A percentile compares a stretch with the other conserved stretches of the same genome.
Evolutionary conservation across 2,329 filamentous ascomycete genomes (phyloP).

Genomic region (Pseudopyricularia cyperi): DNA sequence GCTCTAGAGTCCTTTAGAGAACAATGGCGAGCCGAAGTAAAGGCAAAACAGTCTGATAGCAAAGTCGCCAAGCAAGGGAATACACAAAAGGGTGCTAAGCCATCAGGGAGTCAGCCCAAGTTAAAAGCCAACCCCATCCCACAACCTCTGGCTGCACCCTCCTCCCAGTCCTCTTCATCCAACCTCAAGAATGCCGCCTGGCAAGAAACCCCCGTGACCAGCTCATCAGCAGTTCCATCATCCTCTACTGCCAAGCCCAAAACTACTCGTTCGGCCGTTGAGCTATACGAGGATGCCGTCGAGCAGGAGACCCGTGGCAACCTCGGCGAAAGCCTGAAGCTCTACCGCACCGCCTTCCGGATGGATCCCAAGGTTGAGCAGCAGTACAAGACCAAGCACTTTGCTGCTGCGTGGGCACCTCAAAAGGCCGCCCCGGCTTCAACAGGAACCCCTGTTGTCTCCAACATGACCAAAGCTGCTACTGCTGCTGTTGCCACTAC

Average conservation of each 20-base stretch:
- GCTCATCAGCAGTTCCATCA: not conserved
- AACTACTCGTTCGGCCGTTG: conserved; percentile 52
- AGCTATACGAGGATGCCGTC: conserved; percentile 86
- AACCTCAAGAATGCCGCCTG: not conserved
- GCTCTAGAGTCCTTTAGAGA: conserved; percentile 79
- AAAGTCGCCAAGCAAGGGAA: not conserved
- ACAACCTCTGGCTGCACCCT: conserved; percentile 13
- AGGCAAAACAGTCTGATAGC: conserved; percentile 18
- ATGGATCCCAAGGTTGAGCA: conserved; percentile 78
- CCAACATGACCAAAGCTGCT: conserved; percentile 26
- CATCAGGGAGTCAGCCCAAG: not conserved
- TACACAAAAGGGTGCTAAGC: not conserved
- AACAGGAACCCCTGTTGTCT: not conserved
- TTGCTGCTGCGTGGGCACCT: conserved; percentile 40
- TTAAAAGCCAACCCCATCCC: not conserved
- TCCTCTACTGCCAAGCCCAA: conserved; percentile 8
- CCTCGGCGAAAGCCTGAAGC: conserved; percentile 73
- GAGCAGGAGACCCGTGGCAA: conserved; percentile 77
- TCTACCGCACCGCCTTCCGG: conserved; percentile 87
- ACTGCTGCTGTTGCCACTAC: conserved; percentile 36
- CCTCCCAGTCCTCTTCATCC: conserved; percentile 6
- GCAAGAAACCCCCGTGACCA: conserved; percentile 4
- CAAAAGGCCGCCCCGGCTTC: conserved; percentile 24
- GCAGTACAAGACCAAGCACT: conserved; percentile 83
- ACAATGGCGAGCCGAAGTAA: conserved; percentile 75